Evolutionary conservation across 345 rosid species (phyloP), one percentile per base, ranked within the genome.

Genomic region (Moricandia moricandioides): DNA sequence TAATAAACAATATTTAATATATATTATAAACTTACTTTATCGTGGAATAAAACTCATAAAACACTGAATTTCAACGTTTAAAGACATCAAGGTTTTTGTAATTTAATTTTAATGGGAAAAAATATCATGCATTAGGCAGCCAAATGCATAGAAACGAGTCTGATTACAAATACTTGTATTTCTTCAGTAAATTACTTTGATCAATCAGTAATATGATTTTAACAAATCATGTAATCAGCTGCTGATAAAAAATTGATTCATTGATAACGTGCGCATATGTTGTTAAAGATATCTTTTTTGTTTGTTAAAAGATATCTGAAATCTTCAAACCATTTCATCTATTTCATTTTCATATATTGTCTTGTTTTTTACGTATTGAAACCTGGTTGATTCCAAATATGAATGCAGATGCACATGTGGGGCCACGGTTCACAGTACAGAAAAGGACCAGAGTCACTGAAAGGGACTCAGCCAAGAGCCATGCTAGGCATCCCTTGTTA

Each of bases 371-470:
- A 63, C 7, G 8, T 64, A 43, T 29, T n/a, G 5, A 35, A 70
- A n/a, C 18, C 12, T 8, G 57, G 11, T 55, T 71, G 49, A 65
- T 10, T 43, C 27, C 35, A 51, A 39, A 18, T 74, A 58, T 33
- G 49, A 55, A 58, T 67, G 66, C 81, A 86, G 96, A 93, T 93
- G 96, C 98, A 91, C 80, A 86, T 91, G 93, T 93, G 98, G 98
- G 97, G 97, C 2, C 98, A 93, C 35, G 93, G 97, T 70, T 90
- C 97, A 30, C 92, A 91, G 65, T 91, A 89, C 67, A 81, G 98
- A 16, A 47, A 47, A 47, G 52, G 52, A 47, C 52, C 52, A 47
- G 52, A 47, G 52, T 47, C 52, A 47, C 80, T 91, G 4, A 91
- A 83, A 82, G 96, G 96, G 34, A 81, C 84, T 0, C 91, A 91